Evolutionary conservation across 768 basidiomycete species (phyloP), one percentile per base, ranked within the genome.

Genomic region (Tricholoma terreum): DNA sequence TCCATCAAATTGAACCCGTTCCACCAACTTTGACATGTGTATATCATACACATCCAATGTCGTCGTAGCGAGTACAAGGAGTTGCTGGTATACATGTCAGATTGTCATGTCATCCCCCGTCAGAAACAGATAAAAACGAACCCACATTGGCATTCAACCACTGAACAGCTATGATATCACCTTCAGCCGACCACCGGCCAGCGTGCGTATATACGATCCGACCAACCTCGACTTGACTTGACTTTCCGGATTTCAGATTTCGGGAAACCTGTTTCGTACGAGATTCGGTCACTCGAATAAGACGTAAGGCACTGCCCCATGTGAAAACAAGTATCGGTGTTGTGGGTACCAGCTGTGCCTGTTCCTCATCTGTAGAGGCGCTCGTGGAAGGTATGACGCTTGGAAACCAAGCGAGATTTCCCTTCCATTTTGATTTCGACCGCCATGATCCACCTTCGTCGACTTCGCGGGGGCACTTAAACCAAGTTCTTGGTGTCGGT

Each of bases 401-500:
- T 4, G 93, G 92, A 66, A 85, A 92, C 94, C 94, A 96, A 0
- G 88, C 86, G 50, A 95, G 64, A 10, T 83, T 73, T 0, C 92
- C 93, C 57, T 79, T 82, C 71, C 80, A 76, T 64, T 75, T 76
- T 15, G 78, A 82, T 52, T 65, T 75, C 14, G 75, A 71, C 61
- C 73, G 76, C 56, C 71, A 68, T n/a, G 66, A 62, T 3, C 71
- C 73, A 8, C 76, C 77, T 54, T 81, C 81, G 22, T 79, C 75
- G 8, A 74, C 65, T 11, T 79, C 77, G 9, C 90, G 84, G 58
- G 84, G 75, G 53, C 78, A 82, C 66, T 91, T 87, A 66, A 90
- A 89, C 94, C 94, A 98, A 0, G 95, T 99, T 66, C 90, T 86
- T 7, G 97, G 92, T 0, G 84, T 81, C 2, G 97, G 97, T 64